phyloP scores from a whole-genome alignment of 129 eudicot species.

The Pseudognaphalium luteoalbum region DNA sequence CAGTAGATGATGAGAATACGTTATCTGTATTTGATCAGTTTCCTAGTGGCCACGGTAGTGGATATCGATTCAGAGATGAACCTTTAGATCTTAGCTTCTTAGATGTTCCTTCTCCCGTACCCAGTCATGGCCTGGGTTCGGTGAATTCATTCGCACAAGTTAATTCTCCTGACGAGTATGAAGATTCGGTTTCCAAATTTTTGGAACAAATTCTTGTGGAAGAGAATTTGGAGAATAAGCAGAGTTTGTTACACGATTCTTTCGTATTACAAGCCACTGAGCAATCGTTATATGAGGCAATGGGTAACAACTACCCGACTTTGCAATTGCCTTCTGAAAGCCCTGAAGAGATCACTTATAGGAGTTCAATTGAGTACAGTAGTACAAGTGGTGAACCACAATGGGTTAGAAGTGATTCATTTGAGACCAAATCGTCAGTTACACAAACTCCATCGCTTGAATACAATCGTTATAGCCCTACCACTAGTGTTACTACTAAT shows the following conservation, averaged over 20 bases:
- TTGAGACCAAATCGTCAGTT: conserved; percentile 33
- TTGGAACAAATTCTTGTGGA: conserved; percentile 67
- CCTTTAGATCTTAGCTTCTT: conserved; percentile 2
- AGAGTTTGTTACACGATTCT: conserved; percentile 69
- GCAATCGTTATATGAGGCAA: conserved; percentile 56
- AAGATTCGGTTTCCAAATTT: conserved; percentile 59
- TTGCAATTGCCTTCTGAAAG: conserved; percentile 34
- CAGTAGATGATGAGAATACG: not conserved
- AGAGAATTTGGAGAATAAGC: conserved; percentile 67
- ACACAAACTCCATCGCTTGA: conserved; percentile 34
- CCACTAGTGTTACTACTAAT: conserved; percentile 29
- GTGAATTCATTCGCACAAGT: conserved; percentile 28
- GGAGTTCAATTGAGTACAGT: conserved; percentile 50
- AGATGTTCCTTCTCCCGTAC: not conserved
- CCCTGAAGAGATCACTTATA: conserved; percentile 43
- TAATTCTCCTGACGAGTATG: conserved; percentile 57
- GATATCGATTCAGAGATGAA: not conserved
- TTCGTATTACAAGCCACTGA: conserved; percentile 58
- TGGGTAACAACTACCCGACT: conserved; percentile 44
- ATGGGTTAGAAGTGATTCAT: conserved; percentile 47
- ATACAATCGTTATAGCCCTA: conserved; percentile 29
- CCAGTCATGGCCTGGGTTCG: not conserved
- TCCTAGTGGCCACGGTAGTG: not conserved
- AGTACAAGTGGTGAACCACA: conserved; percentile 46
- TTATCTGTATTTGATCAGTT: not conserved